Conservation (phyloP, 345 rosid genomes). For the Bruguiera sexangula region DNA sequence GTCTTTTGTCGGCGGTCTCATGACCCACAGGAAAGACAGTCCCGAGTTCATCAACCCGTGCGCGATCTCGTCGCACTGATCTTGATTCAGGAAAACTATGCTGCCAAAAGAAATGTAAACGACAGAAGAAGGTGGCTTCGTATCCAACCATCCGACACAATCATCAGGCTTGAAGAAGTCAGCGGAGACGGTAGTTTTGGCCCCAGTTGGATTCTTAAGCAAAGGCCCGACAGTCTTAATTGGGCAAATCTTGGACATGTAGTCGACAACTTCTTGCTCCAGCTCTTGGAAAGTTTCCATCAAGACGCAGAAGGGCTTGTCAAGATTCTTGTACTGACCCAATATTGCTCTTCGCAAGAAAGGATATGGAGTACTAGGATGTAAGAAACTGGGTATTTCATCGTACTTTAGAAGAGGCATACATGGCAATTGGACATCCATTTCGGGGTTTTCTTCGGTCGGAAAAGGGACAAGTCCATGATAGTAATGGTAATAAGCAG, state of each 20-base stretch:
- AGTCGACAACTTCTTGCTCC: slow-evolving; percentile 60
- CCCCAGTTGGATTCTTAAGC: slow-evolving; percentile 44
- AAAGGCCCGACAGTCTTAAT: slow-evolving; percentile 57
- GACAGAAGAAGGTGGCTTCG: slow-evolving; percentile 55
- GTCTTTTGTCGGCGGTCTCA: slow-evolving; percentile 29
- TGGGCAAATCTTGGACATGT: slow-evolving; percentile 53
- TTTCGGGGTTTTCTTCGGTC: slow-evolving; percentile 40
- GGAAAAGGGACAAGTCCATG: slow-evolving; percentile 58
- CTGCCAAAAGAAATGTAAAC: slow-evolving; percentile 87
- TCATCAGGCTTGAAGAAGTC: slow-evolving; percentile 52
- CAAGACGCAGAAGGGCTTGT: slow-evolving; percentile 62
- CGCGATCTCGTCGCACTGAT: slow-evolving; percentile 71
- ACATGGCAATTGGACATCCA: slow-evolving; percentile 62
- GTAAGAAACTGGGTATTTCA: slow-evolving; percentile 75
- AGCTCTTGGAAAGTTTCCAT: slow-evolving; percentile 71
- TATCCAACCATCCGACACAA: slow-evolving; percentile 76
- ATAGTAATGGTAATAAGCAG: slow-evolving; percentile 60
- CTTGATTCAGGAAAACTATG: slow-evolving; percentile 54
- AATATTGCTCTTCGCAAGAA: slow-evolving; percentile 45
- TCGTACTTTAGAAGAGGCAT: slow-evolving; percentile 69
- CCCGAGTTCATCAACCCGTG: slow-evolving; percentile 53
- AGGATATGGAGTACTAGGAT: slow-evolving; percentile 49
- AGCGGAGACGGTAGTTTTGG: slow-evolving; percentile 34
- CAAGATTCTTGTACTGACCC: slow-evolving; percentile 56
- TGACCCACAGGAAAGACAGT: slow-evolving; percentile 70